Conservation (phyloP, 192 early-diverging fungal genomes). For the Podila epicladia region DNA sequence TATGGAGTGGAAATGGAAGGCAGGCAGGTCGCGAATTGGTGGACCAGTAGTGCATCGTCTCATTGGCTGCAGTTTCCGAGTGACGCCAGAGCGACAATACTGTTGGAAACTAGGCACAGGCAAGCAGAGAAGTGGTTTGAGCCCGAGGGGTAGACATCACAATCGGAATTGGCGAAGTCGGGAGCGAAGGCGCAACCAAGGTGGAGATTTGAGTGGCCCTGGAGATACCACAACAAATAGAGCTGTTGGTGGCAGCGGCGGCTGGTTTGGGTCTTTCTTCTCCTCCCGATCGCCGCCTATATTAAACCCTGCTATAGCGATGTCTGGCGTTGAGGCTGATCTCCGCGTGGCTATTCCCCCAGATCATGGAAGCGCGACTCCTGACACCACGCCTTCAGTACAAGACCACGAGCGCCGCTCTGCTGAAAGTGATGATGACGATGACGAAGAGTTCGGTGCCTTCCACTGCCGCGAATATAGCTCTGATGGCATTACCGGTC, state of each 20-base stretch:
- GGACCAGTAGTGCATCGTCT: conserved; percentile 25
- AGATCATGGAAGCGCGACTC: too few relatives aligned
- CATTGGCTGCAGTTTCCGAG: conserved; percentile 30
- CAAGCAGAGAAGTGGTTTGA: not conserved
- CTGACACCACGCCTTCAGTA: not conserved
- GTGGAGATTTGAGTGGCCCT: not conserved
- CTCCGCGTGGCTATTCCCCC: conserved; percentile 2
- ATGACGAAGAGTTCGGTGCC: conserved; percentile 22
- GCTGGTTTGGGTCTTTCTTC: conserved; percentile 29
- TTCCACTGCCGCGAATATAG: conserved; percentile 38
- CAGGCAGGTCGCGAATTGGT: conserved; percentile 24
- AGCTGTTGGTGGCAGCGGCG: not conserved
- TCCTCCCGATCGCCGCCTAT: not conserved
- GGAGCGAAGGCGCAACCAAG: too few relatives aligned
- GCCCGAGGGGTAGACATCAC: too few relatives aligned
- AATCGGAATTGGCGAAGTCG: not conserved
- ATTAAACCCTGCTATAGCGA: too few relatives aligned
- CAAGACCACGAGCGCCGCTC: conserved; percentile 5
- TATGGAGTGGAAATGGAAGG: conserved; percentile 45
- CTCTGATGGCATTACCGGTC: conserved; percentile 7
- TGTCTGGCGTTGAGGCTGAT: not conserved
- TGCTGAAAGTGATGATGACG: not conserved
- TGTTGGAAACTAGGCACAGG: conserved; percentile 39
- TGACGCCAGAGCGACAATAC: conserved; percentile 26
- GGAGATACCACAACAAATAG: not conserved